Evolutionary conservation across 1,284 basidiomycete species (phyloP).

Genomic region (Moesziomyces aphidis): DNA sequence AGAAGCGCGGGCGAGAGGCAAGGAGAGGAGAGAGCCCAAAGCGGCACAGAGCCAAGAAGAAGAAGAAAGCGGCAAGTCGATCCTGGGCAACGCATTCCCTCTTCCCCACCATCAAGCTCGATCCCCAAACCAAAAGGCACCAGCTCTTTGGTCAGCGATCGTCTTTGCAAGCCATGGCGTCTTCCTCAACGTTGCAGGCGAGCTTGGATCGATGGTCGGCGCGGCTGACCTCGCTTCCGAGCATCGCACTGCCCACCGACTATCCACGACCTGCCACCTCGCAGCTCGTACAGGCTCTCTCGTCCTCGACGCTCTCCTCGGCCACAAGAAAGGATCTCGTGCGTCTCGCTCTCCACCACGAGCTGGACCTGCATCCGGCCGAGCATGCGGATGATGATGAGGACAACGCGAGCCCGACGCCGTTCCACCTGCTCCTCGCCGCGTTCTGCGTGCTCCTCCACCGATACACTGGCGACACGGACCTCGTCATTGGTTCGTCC

Average conservation of each 20-base stretch:
- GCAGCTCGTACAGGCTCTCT: constrained; percentile 62
- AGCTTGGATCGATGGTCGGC: constrained; percentile 59
- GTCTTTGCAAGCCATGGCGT: constrained; percentile 15
- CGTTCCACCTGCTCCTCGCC: constrained; percentile 90
- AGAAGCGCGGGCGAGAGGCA: not conserved
- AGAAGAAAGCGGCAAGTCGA: not conserved
- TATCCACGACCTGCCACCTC: constrained; percentile 82
- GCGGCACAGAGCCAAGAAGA: not conserved
- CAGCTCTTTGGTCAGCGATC: not conserved
- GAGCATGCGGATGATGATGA: constrained; percentile 57
- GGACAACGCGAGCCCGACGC: constrained; percentile 73
- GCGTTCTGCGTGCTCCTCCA: constrained; percentile 92
- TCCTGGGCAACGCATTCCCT: not conserved
- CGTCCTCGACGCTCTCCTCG: constrained; percentile 54
- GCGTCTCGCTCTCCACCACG: constrained; percentile 77
- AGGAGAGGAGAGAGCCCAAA: not conserved
- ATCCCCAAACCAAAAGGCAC: not conserved
- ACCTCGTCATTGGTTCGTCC: constrained; percentile 91
- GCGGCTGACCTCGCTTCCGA: constrained; percentile 77
- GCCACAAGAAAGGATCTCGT: constrained; percentile 56
- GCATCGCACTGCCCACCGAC: constrained; percentile 93
- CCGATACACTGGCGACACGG: constrained; percentile 95
- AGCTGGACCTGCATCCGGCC: constrained; percentile 76
- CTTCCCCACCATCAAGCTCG: not conserved
- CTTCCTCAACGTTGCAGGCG: constrained; percentile 25